Percentiles rank a stretch among this genome's conserved stretches.
These are phyloP conservation scores for Angomonas deanei DNA, from an alignment of 208 protist genomes.

Conservation along the genomic window DNA sequence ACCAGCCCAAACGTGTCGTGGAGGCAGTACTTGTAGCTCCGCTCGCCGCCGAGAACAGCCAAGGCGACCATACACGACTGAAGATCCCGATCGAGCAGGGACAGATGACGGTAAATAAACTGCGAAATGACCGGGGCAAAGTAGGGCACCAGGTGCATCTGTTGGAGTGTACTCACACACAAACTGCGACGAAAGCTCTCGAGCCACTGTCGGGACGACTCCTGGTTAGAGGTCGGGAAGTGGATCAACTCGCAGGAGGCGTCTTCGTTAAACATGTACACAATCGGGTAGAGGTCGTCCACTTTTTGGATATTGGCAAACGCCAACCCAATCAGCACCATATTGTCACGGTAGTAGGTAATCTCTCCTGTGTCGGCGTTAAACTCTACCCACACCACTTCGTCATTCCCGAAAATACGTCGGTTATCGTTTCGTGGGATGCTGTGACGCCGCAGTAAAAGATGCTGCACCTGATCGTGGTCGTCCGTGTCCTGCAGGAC, in stretches of 20 bases:
- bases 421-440: slow-evolving; percentile 71
- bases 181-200: slow-evolving; percentile 57
- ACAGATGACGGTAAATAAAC: slow-evolving; percentile 61
- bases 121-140: slow-evolving; percentile 59
- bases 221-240: slow-evolving; percentile 38
- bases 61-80: slow-evolving; percentile 72
- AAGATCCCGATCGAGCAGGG: slow-evolving; percentile 47
- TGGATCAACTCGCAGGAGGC: slow-evolving; percentile 78
- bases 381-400: slow-evolving; percentile 86
- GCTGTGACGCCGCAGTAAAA: slow-evolving; percentile 57
- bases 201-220: slow-evolving; percentile 45
- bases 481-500: slow-evolving; percentile 87
- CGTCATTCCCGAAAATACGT: slow-evolving; percentile 80
- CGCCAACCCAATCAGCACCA: slow-evolving; percentile 76
- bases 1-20: slow-evolving; percentile 82
- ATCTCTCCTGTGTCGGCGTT: slow-evolving; percentile 84
- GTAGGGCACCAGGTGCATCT: slow-evolving; percentile 63
- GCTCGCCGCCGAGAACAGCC: slow-evolving; percentile 75
- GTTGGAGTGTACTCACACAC: slow-evolving; percentile 67
- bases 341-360: slow-evolving; percentile 83
- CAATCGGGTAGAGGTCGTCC: slow-evolving; percentile 82
- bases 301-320: slow-evolving; percentile 73
- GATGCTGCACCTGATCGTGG: slow-evolving; percentile 76
- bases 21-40: slow-evolving; percentile 74
- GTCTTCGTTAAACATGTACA: slow-evolving; percentile 87